Conservation (phyloP, 2,329 filamentous ascomycete genomes). For the Epichloe festucae region DNA sequence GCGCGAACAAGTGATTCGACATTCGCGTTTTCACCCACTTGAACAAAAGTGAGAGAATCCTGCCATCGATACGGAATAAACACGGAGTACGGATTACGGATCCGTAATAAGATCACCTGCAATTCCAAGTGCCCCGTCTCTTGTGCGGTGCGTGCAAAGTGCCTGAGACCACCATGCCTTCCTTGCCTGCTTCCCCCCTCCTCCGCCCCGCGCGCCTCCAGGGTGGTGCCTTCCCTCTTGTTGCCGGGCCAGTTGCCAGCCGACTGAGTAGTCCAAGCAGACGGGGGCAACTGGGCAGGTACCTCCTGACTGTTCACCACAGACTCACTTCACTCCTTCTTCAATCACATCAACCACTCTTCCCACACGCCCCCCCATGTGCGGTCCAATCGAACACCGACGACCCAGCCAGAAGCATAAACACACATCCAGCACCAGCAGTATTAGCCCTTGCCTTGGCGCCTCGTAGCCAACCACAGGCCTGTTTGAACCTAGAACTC, state of each 20-base stretch:
- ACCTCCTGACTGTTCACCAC: neutral
- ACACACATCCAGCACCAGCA: slow-evolving; percentile 8
- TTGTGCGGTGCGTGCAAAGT: neutral
- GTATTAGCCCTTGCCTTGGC: slow-evolving; percentile 6
- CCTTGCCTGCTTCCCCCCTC: neutral
- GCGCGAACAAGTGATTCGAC: neutral
- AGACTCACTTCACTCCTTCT: slow-evolving; percentile 6
- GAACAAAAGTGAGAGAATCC: neutral
- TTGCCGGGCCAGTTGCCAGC: slow-evolving; percentile 1
- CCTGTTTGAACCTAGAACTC: slow-evolving; percentile 11
- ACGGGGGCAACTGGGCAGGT: neutral
- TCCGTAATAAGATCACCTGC: neutral
- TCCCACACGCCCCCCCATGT: slow-evolving; percentile 4
- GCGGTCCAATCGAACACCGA: slow-evolving; percentile 5
- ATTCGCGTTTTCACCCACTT: neutral
- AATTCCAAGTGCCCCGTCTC: slow-evolving; percentile 1
- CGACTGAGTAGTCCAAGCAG: neutral
- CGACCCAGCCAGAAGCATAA: slow-evolving; percentile 7
- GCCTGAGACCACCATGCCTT: neutral
- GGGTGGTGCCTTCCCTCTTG: slow-evolving; percentile 1
- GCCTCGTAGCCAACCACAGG: slow-evolving; percentile 11
- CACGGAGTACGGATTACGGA: too few species aligned
- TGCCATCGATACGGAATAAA: neutral
- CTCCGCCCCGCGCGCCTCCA: slow-evolving; percentile 1
- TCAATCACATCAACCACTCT: slow-evolving; percentile 2